phyloP scores from a whole-genome alignment of 805 yeast genomes.

The Kuraishia borneana region DNA sequence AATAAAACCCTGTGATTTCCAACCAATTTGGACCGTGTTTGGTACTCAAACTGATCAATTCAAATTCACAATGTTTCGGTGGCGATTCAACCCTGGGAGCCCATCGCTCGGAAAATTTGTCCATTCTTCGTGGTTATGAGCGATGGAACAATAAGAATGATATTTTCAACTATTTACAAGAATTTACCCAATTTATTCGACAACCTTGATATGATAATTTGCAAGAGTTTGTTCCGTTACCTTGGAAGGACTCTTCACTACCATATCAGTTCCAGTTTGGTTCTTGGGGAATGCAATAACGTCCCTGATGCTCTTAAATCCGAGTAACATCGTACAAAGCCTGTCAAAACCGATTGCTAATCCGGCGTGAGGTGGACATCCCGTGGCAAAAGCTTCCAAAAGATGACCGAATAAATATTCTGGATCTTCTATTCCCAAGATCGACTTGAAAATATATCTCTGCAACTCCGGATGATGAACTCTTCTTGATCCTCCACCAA shows the following conservation, averaged over 20 bases:
- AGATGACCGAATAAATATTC: slow-evolving; percentile 75
- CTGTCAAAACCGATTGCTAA: slow-evolving; percentile 93
- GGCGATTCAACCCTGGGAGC: background rate
- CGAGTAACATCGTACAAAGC: slow-evolving; percentile 82
- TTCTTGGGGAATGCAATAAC: slow-evolving; percentile 96
- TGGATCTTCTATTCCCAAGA: slow-evolving; percentile 50
- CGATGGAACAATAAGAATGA: background rate
- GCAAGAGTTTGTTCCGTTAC: slow-evolving; percentile 40
- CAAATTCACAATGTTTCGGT: background rate
- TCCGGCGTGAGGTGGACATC: slow-evolving; percentile 99
- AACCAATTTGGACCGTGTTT: no score
- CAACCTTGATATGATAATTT: slow-evolving; percentile 35
- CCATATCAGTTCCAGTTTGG: slow-evolving; percentile 76
- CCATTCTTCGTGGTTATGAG: background rate
- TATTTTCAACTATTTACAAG: background rate
- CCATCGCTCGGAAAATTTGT: background rate
- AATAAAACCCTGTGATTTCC: no score
- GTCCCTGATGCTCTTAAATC: slow-evolving; percentile 69
- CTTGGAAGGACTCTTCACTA: slow-evolving; percentile 74
- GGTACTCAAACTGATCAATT: no score
- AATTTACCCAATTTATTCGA: background rate
- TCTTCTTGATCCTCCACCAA: slow-evolving; percentile 97
- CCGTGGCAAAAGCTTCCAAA: slow-evolving; percentile 68
- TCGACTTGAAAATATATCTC: slow-evolving; percentile 51
- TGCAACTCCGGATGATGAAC: slow-evolving; percentile 81